phyloP scores from a whole-genome alignment of 139 green algal species.

The Coelastrella sp. region DNA sequence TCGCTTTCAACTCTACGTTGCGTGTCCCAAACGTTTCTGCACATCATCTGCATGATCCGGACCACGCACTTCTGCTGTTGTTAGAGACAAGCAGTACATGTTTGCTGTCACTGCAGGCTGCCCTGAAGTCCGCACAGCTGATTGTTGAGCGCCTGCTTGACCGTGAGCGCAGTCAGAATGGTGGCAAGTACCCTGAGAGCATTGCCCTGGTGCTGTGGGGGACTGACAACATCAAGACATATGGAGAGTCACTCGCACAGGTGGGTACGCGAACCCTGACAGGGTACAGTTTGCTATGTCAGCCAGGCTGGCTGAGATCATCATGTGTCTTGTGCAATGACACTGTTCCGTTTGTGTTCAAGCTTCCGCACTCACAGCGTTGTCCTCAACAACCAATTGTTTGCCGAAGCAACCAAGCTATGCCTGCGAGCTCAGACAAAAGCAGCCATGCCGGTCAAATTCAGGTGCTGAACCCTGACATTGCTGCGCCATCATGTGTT shows the following conservation, averaged over 20 bases:
- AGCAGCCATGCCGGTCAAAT: not conserved
- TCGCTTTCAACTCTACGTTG: too few species aligned
- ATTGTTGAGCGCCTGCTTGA: conserved; percentile 83
- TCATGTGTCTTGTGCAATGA: too few species aligned
- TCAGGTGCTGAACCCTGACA: not conserved
- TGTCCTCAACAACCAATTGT: too few species aligned
- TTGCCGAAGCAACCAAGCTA: too few species aligned
- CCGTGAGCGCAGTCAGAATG: conserved; percentile 84
- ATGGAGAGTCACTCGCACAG: conserved; percentile 73
- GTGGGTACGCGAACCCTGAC: not conserved
- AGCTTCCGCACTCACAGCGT: too few species aligned
- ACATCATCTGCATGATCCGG: too few species aligned
- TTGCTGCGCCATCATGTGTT: not conserved
- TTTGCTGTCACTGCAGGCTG: not conserved
- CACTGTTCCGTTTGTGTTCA: too few species aligned
- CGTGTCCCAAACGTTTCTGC: too few species aligned
- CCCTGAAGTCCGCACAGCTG: conserved; percentile 33
- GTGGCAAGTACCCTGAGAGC: conserved; percentile 95
- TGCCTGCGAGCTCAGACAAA: too few species aligned
- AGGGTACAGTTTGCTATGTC: not conserved
- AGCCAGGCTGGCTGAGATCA: not conserved
- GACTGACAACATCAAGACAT: conserved; percentile 99
- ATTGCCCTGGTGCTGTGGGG: conserved; percentile 99
- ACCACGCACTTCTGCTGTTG: not conserved
- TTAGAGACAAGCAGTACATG: too few species aligned